Conservation (phyloP, 805 yeast genomes). For the Candida xiaguanensis region DNA sequence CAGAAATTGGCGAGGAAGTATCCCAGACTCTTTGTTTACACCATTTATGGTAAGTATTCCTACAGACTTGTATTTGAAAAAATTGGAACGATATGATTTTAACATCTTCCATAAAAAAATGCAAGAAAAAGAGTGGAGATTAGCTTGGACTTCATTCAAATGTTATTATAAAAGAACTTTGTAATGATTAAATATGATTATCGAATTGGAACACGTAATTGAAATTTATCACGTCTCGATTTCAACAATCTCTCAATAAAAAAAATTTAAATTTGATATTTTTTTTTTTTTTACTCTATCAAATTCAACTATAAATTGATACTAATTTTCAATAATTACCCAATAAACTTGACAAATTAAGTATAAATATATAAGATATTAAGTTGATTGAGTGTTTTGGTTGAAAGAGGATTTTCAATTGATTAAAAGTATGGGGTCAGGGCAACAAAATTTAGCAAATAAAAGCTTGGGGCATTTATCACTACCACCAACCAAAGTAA, state of each 20-base stretch:
- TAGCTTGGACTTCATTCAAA: constrained; percentile 58
- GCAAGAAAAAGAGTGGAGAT: constrained; percentile 55
- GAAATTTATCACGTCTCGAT: not conserved
- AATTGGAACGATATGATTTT: constrained; percentile 61
- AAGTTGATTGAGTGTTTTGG: too few relatives aligned
- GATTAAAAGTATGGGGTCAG: not conserved
- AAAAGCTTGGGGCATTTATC: not conserved
- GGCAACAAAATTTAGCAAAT: not conserved
- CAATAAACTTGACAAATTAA: too few relatives aligned
- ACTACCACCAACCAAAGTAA: not conserved
- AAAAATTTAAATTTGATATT: not conserved
- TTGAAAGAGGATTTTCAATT: too few relatives aligned
- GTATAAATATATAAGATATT: too few relatives aligned
- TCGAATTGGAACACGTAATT: not conserved
- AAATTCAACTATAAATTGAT: not conserved
- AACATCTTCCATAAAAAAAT: constrained; percentile 49
- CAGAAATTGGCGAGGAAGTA: constrained; percentile 38
- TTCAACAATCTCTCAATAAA: not conserved
- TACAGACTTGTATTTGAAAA: constrained; percentile 54
- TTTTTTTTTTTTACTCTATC: not conserved
- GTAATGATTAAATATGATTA: constrained; percentile 11
- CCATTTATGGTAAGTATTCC: constrained; percentile 72
- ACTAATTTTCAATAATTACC: not conserved
- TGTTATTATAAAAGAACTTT: constrained; percentile 40
- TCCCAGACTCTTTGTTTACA: constrained; percentile 63